These are phyloP conservation scores for Diplodia seriata DNA, from an alignment of 2,329 filamentous ascomycete species.

Conservation along the genomic window DNA sequence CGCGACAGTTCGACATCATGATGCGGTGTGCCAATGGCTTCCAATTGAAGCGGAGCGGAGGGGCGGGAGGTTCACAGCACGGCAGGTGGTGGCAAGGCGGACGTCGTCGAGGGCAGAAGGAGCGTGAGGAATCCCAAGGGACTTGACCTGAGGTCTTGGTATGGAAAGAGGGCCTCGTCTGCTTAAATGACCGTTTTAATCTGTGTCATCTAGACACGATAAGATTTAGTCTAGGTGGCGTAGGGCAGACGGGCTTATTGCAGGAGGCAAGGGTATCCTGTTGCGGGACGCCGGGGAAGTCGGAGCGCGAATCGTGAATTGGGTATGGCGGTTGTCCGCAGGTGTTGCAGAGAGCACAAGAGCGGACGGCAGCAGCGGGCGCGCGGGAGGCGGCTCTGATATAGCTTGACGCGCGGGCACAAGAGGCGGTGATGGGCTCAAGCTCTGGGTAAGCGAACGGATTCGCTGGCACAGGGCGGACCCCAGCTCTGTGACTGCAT, in stretches of 20 bases:
- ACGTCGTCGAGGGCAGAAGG: slow-evolving; percentile 15
- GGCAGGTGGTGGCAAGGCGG: slow-evolving; percentile 6
- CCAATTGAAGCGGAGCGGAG: slow-evolving; percentile 20
- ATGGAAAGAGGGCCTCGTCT: slow-evolving; percentile 24
- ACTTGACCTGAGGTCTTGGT: slow-evolving; percentile 23
- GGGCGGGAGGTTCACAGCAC: slow-evolving; percentile 15
- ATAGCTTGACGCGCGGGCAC: slow-evolving; percentile 29
- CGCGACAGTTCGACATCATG: slow-evolving; percentile 30
- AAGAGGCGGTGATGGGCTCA: slow-evolving; percentile 26
- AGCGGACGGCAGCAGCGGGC: slow-evolving; percentile 30
- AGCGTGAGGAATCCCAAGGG: slow-evolving; percentile 26
- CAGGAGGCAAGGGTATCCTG: slow-evolving; percentile 33
- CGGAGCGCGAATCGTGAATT: slow-evolving; percentile 31
- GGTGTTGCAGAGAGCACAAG: slow-evolving; percentile 31
- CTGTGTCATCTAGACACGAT: slow-evolving; percentile 34
- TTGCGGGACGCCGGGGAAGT: slow-evolving; percentile 30
- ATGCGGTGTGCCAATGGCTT: slow-evolving; percentile 22
- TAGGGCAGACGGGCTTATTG: slow-evolving; percentile 33
- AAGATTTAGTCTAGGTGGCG: slow-evolving; percentile 32
- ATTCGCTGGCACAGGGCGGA: slow-evolving; percentile 32
- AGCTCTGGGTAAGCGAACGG: slow-evolving; percentile 31
- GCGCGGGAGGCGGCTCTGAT: slow-evolving; percentile 31
- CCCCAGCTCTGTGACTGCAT: slow-evolving; percentile 31
- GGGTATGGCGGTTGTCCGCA: slow-evolving; percentile 25
- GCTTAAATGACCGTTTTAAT: slow-evolving; percentile 32